These are phyloP conservation scores for Phytophthora constricta DNA, from an alignment of 352 stramenopile species.

Conservation along the genomic window DNA sequence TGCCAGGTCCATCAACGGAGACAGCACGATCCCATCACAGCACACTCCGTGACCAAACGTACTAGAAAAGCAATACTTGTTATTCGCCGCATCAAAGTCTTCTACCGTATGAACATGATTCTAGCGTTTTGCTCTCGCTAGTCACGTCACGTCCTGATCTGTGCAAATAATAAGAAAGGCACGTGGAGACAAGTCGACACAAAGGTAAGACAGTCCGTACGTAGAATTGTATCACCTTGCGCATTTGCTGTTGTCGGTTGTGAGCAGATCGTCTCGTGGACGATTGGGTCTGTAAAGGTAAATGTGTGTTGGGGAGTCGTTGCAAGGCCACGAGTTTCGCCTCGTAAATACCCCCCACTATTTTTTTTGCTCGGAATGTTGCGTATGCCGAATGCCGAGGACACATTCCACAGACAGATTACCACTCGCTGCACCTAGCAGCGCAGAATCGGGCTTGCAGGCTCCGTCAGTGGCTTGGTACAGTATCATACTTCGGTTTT, in stretches of 20 bases:
- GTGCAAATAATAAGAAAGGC: constrained; percentile 40
- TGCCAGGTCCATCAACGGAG: constrained; percentile 48
- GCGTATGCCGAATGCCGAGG: not conserved
- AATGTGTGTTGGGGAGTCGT: constrained; percentile 17
- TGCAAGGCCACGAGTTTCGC: constrained; percentile 9
- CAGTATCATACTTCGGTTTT: no score
- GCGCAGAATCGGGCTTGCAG: constrained; percentile 51
- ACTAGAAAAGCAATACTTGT: constrained; percentile 15
- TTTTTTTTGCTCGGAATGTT: constrained; percentile 5
- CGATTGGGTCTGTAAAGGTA: constrained; percentile 34
- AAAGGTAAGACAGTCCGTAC: constrained; percentile 1
- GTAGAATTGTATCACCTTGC: constrained; percentile 21
- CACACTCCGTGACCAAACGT: constrained; percentile 5
- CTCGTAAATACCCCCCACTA: no score
- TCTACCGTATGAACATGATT: no score
- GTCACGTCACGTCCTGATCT: no score
- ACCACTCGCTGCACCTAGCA: constrained; percentile 28
- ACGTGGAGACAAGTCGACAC: constrained; percentile 23
- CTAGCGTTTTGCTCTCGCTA: no score
- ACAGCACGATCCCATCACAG: constrained; percentile 39
- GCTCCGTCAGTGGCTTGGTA: constrained; percentile 57
- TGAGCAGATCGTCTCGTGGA: constrained; percentile 18
- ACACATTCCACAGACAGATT: not conserved
- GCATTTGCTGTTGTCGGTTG: constrained; percentile 13
- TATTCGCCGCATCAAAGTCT: not conserved